Evolutionary conservation across 306 rosid genomes (phyloP), one percentile per base, ranked within the genome.

Genomic region (Cucurbita moschata): DNA sequence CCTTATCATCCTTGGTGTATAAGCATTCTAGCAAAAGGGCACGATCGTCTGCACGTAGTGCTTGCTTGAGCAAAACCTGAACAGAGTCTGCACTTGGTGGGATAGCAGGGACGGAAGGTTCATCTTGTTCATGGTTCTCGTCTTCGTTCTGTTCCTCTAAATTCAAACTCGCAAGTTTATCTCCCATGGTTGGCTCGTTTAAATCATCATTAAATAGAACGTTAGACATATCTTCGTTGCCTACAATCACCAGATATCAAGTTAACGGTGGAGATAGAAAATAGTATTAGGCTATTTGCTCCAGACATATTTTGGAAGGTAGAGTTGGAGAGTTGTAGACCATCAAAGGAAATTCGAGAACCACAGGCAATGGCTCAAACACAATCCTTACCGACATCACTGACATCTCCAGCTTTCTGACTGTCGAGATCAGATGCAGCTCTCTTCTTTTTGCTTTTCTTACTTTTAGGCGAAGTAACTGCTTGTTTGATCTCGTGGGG

Each of bases 81-180:
- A 92, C 86, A 9, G 90, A 89, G 78, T 89, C 96, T 46, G 95
- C 96, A 80, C 87, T 86, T 10, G 95, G 96, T 77, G 90, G 96
- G 78, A 74, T 87, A 52, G 35, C 76, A 52, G 47, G 66, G 8
- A 63, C 38, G 53, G 86, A 78, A 70, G 83, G 50, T 76, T 82
- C 90, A 68, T 81, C 82, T 63, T 76, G 77, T 78, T 77, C 63
- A 11, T 75, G 75, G 60, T 72, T 75, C 47, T 42, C 62, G 40
- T 77, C 74, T 72, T 61, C 82, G 51, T 82, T 75, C 55, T 79
- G 80, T 13, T 82, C 87, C 43, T 76, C 54, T 67, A 88, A 78
- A 83, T 79, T 82, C 68, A 89, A 86, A 83, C 71, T 78, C 7
- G 86, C 89, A 75, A 88, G 96, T 77, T 84, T 92, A 77, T 92